Percentiles rank a stretch among this genome's conserved stretches.
phyloP scores from a whole-genome alignment of 1,284 basidiomycete genomes.

The Takashimella tepidaria region DNA sequence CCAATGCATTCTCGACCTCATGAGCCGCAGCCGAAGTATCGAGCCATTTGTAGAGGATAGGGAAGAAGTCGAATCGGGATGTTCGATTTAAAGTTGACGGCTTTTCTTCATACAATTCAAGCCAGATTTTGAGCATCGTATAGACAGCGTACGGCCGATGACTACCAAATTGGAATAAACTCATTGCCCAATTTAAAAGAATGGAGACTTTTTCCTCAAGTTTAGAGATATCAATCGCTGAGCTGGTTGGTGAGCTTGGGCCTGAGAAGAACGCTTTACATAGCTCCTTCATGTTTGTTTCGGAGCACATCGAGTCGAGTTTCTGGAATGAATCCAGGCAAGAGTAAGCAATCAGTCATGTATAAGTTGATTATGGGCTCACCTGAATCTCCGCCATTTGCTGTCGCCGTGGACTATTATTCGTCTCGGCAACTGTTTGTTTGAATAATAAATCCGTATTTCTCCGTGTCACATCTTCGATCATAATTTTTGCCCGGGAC shows the following conservation, averaged over 20 bases:
- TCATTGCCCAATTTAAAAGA: slow-evolving; percentile 80
- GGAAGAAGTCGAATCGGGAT: slow-evolving; percentile 37
- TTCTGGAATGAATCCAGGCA: too few species aligned
- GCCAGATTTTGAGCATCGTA: slow-evolving; percentile 67
- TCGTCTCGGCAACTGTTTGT: slow-evolving; percentile 53
- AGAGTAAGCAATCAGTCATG: not conserved
- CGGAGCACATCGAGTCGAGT: slow-evolving; percentile 70
- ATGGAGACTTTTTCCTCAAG: slow-evolving; percentile 62
- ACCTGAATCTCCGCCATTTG: slow-evolving; percentile 71
- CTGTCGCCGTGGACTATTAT: slow-evolving; percentile 39
- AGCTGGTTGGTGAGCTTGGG: slow-evolving; percentile 34
- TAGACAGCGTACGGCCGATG: slow-evolving; percentile 77
- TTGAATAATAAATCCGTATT: slow-evolving; percentile 74
- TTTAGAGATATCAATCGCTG: slow-evolving; percentile 48
- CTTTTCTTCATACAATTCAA: slow-evolving; percentile 48
- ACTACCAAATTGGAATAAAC: slow-evolving; percentile 73
- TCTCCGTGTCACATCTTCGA: slow-evolving; percentile 56
- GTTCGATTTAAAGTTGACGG: slow-evolving; percentile 8
- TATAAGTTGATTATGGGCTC: slow-evolving; percentile 49
- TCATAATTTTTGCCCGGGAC: slow-evolving; percentile 8
- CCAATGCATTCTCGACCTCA: slow-evolving; percentile 56
- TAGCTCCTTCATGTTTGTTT: slow-evolving; percentile 58
- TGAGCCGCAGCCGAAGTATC: slow-evolving; percentile 62
- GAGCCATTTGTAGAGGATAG: slow-evolving; percentile 72
- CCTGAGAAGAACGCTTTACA: slow-evolving; percentile 59